Evolutionary conservation across 352 stramenopile species (phyloP), one percentile per base, ranked within the genome.

Genomic region (Phytophthora multivora): DNA sequence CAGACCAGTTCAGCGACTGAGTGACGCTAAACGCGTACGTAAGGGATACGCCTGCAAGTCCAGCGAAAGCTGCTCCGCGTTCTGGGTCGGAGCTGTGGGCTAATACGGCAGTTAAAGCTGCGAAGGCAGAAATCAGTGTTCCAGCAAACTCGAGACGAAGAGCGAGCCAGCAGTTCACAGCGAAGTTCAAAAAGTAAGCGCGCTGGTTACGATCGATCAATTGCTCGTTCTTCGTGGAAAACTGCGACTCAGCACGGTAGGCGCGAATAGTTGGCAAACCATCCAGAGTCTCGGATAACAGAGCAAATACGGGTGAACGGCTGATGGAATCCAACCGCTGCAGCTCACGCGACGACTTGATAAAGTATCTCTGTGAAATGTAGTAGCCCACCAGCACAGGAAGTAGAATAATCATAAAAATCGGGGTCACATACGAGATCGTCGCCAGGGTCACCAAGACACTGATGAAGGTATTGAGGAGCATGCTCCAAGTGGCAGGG

Each of bases 261-360:
- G 89, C 86, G 60, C 97, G 90, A 33, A 99, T 99, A 3, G 93
- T 99, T 3, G 91, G 64, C 12, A 99, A 80, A 18, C 98, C 98
- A 52, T 94, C 88, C 8, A 99, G 73, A 30, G 87, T 98, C 75
- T 99, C 96, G 0, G 89, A 90, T 19, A 99, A 71, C 61, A 98
- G 71, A 10, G 90, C 86, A 71, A 98, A 99, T n/a, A 99, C 90
- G 15, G 97, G 97, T 36, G 91, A 91, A 33, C 83, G 81, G 48
- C 73, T 90, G 60, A 99, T 88, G 5, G 91, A 97, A 66, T 99
- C 97, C 26, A 99, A 80, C 40, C 97, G 88, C 78, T 99, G 97
- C 4, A 99, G 72, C 60, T 99, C 97, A 16, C 86, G 79, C 55
- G 89, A 87, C 2, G 80, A 95, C 55, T 84, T 87, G 64, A 98